Conservation (phyloP, 768 basidiomycete species). For the Trametes cingulata region DNA sequence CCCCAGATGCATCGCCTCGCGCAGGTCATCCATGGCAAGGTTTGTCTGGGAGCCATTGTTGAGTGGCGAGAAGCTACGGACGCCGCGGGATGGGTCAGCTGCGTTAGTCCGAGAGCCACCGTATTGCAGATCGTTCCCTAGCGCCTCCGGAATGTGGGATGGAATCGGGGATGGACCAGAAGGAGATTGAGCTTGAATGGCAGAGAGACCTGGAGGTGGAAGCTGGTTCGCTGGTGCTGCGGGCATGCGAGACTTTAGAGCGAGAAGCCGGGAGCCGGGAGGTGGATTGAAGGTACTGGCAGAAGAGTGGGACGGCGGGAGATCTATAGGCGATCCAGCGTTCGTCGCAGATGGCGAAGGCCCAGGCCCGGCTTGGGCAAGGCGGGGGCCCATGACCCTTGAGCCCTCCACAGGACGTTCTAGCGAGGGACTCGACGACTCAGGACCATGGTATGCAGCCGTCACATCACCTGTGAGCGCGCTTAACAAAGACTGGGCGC, state of each 20-base stretch:
- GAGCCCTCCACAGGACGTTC: constrained; percentile 14
- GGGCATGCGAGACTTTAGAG: constrained; percentile 36
- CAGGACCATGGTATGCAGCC: not conserved
- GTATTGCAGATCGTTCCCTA: constrained; percentile 9
- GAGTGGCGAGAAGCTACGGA: constrained; percentile 31
- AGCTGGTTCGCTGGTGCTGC: constrained; percentile 17
- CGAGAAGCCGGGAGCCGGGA: constrained; percentile 45
- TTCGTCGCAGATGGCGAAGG: constrained; percentile 9
- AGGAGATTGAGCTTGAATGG: not conserved
- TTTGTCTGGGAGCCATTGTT: constrained; percentile 21
- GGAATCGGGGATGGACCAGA: constrained; percentile 1
- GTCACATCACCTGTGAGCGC: not conserved
- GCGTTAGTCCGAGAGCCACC: constrained; percentile 18
- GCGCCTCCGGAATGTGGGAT: constrained; percentile 1
- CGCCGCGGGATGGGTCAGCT: constrained; percentile 25
- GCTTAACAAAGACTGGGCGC: not conserved
- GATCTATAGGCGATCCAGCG: constrained; percentile 11
- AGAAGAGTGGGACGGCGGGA: constrained; percentile 23
- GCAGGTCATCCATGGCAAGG: constrained; percentile 25
- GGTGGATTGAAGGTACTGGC: constrained; percentile 39
- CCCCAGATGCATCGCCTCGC: constrained; percentile 21
- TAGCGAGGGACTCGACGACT: constrained; percentile 8
- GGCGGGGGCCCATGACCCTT: constrained; percentile 15
- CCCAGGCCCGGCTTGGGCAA: not conserved
- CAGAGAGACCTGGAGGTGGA: constrained; percentile 19